phyloP scores from a whole-genome alignment of 164 flowering plant species.

The Magnolia changhungtana region DNA sequence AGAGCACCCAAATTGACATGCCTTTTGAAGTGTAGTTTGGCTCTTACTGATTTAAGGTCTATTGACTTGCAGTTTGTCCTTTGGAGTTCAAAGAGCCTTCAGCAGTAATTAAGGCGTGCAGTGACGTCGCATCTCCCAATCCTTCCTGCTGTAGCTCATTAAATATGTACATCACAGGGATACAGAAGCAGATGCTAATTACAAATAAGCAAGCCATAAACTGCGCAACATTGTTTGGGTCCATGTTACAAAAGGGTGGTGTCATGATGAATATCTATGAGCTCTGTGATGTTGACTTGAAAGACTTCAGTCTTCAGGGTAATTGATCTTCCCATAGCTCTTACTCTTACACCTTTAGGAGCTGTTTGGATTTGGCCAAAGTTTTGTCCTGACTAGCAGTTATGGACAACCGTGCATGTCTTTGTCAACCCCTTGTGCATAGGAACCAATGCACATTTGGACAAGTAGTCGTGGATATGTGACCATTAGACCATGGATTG shows the following conservation, averaged over 20 bases:
- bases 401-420: not conserved
- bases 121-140: slow-evolving; percentile 62
- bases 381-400: not conserved
- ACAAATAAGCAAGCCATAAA: slow-evolving; percentile 91
- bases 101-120: slow-evolving; percentile 75
- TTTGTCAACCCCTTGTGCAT: not conserved
- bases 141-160: slow-evolving; percentile 91
- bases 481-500: too few species aligned
- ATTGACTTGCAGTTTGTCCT: slow-evolving; percentile 68
- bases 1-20: not conserved
- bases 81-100: slow-evolving; percentile 68
- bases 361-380: slow-evolving; percentile 14
- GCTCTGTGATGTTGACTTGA: slow-evolving; percentile 94
- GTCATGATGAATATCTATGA: slow-evolving; percentile 81
- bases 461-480: too few species aligned
- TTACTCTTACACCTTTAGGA: slow-evolving; percentile 13
- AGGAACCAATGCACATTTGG: not conserved
- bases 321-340: not conserved
- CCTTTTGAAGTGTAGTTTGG: not conserved
- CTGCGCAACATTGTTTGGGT: slow-evolving; percentile 77
- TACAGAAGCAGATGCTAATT: slow-evolving; percentile 87
- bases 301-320: slow-evolving; percentile 97
- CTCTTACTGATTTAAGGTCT: slow-evolving; percentile 1
- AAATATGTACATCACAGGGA: slow-evolving; percentile 65
- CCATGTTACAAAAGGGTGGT: slow-evolving; percentile 74